Conservation (phyloP, 805 yeast species). For the Candida sonorensis region DNA sequence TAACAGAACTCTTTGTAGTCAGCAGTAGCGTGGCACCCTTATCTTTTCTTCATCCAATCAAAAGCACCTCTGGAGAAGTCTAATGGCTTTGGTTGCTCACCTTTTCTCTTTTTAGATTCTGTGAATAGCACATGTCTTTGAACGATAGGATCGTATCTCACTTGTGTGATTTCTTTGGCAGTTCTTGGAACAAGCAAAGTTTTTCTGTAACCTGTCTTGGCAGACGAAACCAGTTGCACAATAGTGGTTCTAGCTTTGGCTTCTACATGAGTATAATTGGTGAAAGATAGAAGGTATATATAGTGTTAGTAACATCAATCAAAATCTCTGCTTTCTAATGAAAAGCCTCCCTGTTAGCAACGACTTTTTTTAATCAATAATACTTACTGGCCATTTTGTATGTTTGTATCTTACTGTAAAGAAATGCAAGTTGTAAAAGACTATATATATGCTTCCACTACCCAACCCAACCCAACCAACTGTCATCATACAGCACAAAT, state of each 20-base stretch:
- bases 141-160: conserved; percentile 82
- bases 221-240: conserved; percentile 81
- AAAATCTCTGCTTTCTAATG: no score
- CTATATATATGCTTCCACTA: no score
- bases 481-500: no score
- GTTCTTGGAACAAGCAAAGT: conserved; percentile 78
- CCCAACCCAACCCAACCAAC: no score
- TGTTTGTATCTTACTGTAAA: background rate
- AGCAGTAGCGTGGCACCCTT: no score
- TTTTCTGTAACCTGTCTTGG: conserved; percentile 83
- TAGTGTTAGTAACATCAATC: no score
- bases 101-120: conserved; percentile 81
- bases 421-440: no score
- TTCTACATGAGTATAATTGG: conserved; percentile 25
- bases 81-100: conserved; percentile 43
- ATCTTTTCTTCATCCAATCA: conserved; percentile 28
- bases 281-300: background rate
- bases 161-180: conserved; percentile 70
- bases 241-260: conserved; percentile 75
- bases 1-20: no score
- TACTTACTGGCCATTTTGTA: conserved; percentile 3
- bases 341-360: no score
- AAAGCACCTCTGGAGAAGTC: conserved; percentile 41
- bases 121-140: conserved; percentile 87
- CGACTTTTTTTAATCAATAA: no score